Conservation (phyloP, 2,329 filamentous ascomycete species). For the Xylogone sp. region DNA sequence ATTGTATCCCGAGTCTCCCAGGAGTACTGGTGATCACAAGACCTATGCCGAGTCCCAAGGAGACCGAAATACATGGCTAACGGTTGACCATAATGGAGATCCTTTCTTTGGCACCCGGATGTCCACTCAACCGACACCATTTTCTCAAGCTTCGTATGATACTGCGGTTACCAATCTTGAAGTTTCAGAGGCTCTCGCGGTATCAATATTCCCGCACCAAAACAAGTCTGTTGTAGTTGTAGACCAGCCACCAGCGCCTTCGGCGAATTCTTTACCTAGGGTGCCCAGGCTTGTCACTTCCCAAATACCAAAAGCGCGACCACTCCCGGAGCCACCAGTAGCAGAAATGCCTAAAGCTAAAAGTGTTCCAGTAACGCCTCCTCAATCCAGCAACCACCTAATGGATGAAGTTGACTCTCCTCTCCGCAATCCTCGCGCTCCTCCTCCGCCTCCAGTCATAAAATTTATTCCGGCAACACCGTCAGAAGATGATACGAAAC, state of each 20-base stretch:
- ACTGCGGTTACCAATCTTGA: conserved; percentile 55
- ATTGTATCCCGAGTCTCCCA: conserved; percentile 9
- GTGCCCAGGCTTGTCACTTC: conserved; percentile 10
- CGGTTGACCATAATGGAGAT: conserved; percentile 50
- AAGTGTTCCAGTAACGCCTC: conserved; percentile 45
- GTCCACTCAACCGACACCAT: conserved; percentile 56
- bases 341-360: conserved; percentile 30
- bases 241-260: conserved; percentile 17
- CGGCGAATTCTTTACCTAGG: conserved; percentile 10
- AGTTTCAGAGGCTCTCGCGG: conserved; percentile 58
- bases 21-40: conserved; percentile 9
- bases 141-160: conserved; percentile 58
- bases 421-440: conserved; percentile 57
- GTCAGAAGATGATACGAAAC: conserved; percentile 47
- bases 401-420: conserved; percentile 58
- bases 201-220: conserved; percentile 61
- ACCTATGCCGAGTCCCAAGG: conserved; percentile 9
- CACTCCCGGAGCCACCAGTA: conserved; percentile 2
- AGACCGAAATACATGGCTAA: conserved; percentile 22
- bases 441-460: conserved; percentile 53
- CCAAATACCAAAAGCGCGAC: not conserved
- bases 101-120: conserved; percentile 48
- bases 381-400: conserved; percentile 40
- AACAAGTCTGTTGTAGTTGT: conserved; percentile 62
- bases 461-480: conserved; percentile 62